Conservation (phyloP, 768 basidiomycete species). For the Trametes elegans region DNA sequence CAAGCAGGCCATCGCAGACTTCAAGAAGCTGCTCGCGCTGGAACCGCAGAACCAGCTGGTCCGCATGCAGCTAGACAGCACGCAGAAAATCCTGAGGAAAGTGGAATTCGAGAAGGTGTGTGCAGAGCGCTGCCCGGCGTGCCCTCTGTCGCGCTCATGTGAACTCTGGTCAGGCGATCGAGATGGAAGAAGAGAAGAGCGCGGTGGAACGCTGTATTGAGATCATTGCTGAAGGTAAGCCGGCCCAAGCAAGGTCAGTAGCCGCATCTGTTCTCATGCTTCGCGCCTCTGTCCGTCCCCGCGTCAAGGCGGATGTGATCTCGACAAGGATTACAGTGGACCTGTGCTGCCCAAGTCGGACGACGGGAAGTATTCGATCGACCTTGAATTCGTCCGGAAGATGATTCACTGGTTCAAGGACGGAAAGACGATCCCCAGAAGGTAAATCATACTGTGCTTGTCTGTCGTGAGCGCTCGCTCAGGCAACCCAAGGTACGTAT, state of each 20-base stretch:
- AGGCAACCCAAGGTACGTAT: conserved; percentile 60
- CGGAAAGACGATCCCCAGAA: conserved; percentile 86
- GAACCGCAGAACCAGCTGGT: conserved; percentile 88
- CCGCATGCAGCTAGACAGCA: conserved; percentile 76
- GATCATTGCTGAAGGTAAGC: conserved; percentile 74
- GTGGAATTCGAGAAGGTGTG: conserved; percentile 90
- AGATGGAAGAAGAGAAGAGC: conserved; percentile 84
- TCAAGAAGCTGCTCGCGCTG: conserved; percentile 77
- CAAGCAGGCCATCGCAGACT: conserved; percentile 81
- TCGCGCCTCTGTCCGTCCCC: neutral
- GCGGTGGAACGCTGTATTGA: conserved; percentile 72
- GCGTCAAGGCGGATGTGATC: conserved; percentile 68
- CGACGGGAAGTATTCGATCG: conserved; percentile 71
- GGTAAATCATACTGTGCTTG: conserved; percentile 41
- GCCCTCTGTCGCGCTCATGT: neutral
- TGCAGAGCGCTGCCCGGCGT: neutral
- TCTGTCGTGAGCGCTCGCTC: neutral
- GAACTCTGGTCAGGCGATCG: conserved; percentile 68
- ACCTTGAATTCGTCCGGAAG: conserved; percentile 69
- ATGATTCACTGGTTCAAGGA: conserved; percentile 95
- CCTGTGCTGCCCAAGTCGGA: conserved; percentile 62
- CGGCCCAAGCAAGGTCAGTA: neutral
- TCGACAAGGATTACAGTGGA: conserved; percentile 72
- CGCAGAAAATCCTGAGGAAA: conserved; percentile 86
- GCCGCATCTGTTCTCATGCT: neutral